Evolutionary conservation across 164 flowering plant genomes (phyloP), one percentile per base, ranked within the genome.

Genomic region (Warburgia ugandensis): DNA sequence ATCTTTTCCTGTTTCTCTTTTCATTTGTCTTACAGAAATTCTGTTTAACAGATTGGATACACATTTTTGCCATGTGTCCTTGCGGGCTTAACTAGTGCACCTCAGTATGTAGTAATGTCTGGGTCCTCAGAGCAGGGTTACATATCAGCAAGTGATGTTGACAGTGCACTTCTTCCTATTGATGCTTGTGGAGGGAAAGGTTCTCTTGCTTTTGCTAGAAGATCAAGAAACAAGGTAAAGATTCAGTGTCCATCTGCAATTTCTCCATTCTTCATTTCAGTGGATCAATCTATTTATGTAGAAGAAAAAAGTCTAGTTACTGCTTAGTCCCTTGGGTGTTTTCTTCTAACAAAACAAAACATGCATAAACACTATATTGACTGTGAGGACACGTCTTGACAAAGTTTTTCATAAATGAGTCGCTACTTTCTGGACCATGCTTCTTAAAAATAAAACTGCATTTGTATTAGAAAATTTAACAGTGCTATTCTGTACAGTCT

Each of bases 61-160:
- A 83, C 96, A 38, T 87, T 87, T 73, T 68, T 87, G 65, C 96
- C 88, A 39, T 87, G 96, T 56, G 90, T 87, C 33, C 94, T 87
- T 57, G 84, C 94, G 51, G 96, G 94, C 53, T 74, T 84, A 37
- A 84, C 86, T 47, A 70, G 63, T 45, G 94, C 96, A 55, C 94
- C 96, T 26, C 94, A 84, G 47, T 88, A 86, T 49, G 13, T 69
- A 31, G 73, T 64, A 41, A 64, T 36, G 42, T 50, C 65, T 25
- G 69, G 62, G 19, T 52, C 60, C 30, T 21, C 31, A 23, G 69
- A 57, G 38, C 71, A 46, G 13, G 72, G 66, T 50, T 79, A 83
- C 65, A 62, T 87, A 40, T 52, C 59, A 36, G 78, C 75, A 11
- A 72, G 79, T 59, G 88, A 82, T 57, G 86, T 87, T 51, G 94